These are phyloP conservation scores for Pseudogymnoascus sp. DNA, from an alignment of 2,329 filamentous ascomycete species.

Conservation along the genomic window DNA sequence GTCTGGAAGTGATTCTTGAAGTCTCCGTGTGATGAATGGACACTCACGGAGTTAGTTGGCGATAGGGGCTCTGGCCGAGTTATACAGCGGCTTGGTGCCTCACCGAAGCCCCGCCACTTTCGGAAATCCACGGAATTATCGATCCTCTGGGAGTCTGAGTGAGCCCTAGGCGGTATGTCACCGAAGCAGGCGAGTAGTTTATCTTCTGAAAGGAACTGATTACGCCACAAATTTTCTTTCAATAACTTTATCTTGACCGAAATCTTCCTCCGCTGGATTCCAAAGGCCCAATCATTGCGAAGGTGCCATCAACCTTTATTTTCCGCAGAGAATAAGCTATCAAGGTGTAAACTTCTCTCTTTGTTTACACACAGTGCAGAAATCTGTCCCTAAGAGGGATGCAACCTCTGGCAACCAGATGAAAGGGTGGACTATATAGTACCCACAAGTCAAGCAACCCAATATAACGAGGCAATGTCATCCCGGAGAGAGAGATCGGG, in stretches of 20 bases:
- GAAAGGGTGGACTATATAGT: background rate
- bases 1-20: slow-evolving; percentile 67
- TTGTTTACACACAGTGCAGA: background rate
- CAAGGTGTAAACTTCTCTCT: background rate
- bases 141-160: background rate
- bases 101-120: background rate
- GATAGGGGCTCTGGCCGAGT: background rate
- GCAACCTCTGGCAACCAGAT: background rate
- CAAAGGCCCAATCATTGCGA: background rate
- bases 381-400: background rate
- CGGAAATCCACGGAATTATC: background rate
- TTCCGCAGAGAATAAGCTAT: background rate
- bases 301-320: background rate
- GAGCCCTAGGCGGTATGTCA: background rate
- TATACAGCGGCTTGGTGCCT: background rate
- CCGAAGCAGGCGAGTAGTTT: background rate
- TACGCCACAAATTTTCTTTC: background rate
- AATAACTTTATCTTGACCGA: background rate
- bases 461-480: background rate
- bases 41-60: background rate
- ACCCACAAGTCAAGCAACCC: background rate
- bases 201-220: background rate
- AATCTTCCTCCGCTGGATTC: background rate
- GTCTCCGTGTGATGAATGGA: slow-evolving; percentile 21
- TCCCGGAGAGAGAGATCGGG: background rate